phyloP scores from a whole-genome alignment of 768 basidiomycete genomes.

The Russula griseocarnosa region DNA sequence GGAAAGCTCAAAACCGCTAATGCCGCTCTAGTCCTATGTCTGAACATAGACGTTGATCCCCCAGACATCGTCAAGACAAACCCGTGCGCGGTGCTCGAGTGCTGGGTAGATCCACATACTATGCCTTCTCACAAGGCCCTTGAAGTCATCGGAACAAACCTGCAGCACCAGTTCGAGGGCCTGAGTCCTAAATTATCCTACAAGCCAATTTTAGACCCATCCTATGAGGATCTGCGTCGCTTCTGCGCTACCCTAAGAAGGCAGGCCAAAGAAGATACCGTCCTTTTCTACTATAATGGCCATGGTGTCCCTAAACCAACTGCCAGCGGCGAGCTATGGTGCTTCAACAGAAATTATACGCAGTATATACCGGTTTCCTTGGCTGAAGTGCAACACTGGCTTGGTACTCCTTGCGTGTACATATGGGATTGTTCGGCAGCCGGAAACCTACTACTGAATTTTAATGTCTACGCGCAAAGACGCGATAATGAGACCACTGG shows the following conservation, averaged over 20 bases:
- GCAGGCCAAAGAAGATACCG: slow-evolving; percentile 88
- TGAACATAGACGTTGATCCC: slow-evolving; percentile 97
- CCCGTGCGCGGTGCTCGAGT: slow-evolving; percentile 91
- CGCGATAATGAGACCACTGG: slow-evolving; percentile 66
- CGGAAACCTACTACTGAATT: slow-evolving; percentile 87
- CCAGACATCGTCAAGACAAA: slow-evolving; percentile 97
- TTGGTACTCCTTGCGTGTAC: slow-evolving; percentile 92
- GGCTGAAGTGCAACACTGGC: slow-evolving; percentile 88
- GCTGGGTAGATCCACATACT: slow-evolving; percentile 95
- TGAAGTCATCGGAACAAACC: slow-evolving; percentile 87
- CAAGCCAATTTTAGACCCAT: slow-evolving; percentile 93
- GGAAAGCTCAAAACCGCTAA: slow-evolving; percentile 89
- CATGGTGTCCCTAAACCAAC: slow-evolving; percentile 98
- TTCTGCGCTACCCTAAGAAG: slow-evolving; percentile 81
- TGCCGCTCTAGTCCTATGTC: slow-evolving; percentile 83
- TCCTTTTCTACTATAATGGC: slow-evolving; percentile 96
- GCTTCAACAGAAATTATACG: slow-evolving; percentile 95
- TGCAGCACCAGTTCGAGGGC: slow-evolving; percentile 94
- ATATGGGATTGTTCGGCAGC: slow-evolving; percentile 99
- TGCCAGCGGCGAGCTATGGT: slow-evolving; percentile 94
- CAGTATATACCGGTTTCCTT: slow-evolving; percentile 98
- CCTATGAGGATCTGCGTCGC: slow-evolving; percentile 86
- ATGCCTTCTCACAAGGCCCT: slow-evolving; percentile 91
- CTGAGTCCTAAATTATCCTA: slow-evolving; percentile 92
- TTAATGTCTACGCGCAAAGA: slow-evolving; percentile 72